Evolutionary conservation across 768 basidiomycete species (phyloP).

Genomic region (Hygrophoropsis aurantiaca): DNA sequence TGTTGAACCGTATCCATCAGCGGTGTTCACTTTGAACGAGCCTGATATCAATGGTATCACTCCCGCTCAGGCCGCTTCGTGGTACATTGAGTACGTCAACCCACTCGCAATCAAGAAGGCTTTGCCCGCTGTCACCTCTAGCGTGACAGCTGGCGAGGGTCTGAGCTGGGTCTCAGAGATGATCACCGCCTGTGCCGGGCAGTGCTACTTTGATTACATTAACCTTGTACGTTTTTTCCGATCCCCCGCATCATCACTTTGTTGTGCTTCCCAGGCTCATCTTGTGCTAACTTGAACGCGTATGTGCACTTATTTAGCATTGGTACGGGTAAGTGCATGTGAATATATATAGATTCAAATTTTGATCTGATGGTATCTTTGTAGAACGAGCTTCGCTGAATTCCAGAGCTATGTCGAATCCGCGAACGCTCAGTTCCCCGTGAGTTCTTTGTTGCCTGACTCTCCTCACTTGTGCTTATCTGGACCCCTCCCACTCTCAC

Average conservation of each 20-base stretch:
- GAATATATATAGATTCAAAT: background rate
- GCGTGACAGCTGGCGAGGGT: constrained; percentile 29
- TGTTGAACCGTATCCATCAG: constrained; percentile 9
- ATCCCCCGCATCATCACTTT: background rate
- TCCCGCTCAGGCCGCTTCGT: constrained; percentile 30
- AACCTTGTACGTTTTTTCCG: constrained; percentile 25
- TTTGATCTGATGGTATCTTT: constrained; percentile 6
- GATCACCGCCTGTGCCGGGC: constrained; percentile 33
- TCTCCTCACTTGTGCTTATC: no score
- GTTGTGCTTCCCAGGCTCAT: constrained; percentile 2
- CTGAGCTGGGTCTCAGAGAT: constrained; percentile 35
- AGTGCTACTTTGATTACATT: constrained; percentile 35
- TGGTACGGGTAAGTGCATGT: constrained; percentile 26
- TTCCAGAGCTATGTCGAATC: constrained; percentile 28
- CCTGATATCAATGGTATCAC: constrained; percentile 31
- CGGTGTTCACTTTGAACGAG: constrained; percentile 37
- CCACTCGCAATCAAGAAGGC: constrained; percentile 38
- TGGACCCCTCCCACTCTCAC: constrained; percentile 6
- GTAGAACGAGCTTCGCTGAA: constrained; percentile 22
- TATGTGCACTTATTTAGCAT: constrained; percentile 12
- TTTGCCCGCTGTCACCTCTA: constrained; percentile 36
- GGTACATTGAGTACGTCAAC: constrained; percentile 37
- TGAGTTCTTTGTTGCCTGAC: constrained; percentile 3
- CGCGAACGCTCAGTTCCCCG: constrained; percentile 27
- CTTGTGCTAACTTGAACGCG: background rate